A percentile compares a stretch with the other conserved stretches of the same genome.
phyloP scores from a whole-genome alignment of 768 basidiomycete genomes.

The Podaxis sp. region DNA sequence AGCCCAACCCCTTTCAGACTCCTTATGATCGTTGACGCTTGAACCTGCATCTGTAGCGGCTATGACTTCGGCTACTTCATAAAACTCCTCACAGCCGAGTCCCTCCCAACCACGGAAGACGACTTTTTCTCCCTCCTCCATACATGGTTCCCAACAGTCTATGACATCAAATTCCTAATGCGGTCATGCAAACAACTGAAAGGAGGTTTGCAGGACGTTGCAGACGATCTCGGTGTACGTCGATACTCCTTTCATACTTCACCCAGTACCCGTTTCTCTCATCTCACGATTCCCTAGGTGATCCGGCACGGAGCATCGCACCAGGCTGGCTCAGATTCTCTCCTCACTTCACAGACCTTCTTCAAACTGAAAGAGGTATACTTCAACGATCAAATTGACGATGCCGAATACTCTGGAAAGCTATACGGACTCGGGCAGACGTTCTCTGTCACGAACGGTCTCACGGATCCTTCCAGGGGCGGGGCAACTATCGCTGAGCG shows the following conservation, averaged over 20 bases:
- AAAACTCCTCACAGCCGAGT: conserved; percentile 82
- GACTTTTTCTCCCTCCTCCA: conserved; percentile 83
- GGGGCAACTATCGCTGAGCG: conserved; percentile 81
- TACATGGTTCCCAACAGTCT: conserved; percentile 94
- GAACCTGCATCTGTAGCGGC: conserved; percentile 50
- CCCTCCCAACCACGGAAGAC: conserved; percentile 85
- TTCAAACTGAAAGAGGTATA: conserved; percentile 94
- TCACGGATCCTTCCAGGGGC: conserved; percentile 60
- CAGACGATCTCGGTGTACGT: conserved; percentile 90
- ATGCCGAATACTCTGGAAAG: conserved; percentile 75
- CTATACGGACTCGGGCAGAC: conserved; percentile 83
- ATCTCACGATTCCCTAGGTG: conserved; percentile 44
- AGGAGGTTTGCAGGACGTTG: conserved; percentile 90
- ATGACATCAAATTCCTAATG: conserved; percentile 98
- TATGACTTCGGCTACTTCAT: conserved; percentile 99
- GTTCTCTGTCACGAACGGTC: conserved; percentile 62
- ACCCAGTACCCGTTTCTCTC: not conserved
- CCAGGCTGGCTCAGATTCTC: conserved; percentile 96
- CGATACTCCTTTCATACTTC: not conserved
- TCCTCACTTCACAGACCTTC: conserved; percentile 89
- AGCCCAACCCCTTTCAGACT: conserved; percentile 22
- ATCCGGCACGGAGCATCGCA: conserved; percentile 86
- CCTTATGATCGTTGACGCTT: not conserved
- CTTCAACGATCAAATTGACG: conserved; percentile 88
- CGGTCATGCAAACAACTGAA: conserved; percentile 81